Base-by-base conservation (phyloP, 2,329 filamentous ascomycete genomes). In the Penicillium sp. region DNA sequence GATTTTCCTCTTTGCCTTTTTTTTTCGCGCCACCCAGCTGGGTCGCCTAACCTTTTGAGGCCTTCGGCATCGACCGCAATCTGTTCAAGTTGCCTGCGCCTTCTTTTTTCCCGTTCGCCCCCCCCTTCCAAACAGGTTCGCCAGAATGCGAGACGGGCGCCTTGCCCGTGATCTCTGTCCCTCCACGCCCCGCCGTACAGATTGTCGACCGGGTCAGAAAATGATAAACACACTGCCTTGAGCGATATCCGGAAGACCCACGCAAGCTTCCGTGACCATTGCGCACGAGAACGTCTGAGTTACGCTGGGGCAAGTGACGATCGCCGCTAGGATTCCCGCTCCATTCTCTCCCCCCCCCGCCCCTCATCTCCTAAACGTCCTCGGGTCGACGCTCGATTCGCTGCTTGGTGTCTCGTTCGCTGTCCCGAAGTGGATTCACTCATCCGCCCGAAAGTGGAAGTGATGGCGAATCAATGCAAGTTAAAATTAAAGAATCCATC, bases 251-350 rank as follows among this genome's bases (percentile, higher is more conserved):
- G 11, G 11, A 25, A 33, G 36, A 31, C 48, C 54, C 54, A 59
- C 53, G 35, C 38, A 50, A 58, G 56, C 54, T 59, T 45, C 50
- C 19, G 26, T 4, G 23, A 33, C 28, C 29, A 9, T 36, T n/a
- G 30, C 40, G 28, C 23, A 30, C 31, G 36, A 36, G 43, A 26
- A 32, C 36, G 21, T 20, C 23, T 20, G 26, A 25, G 23, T 30
- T 25, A 51, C 33, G 41, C 25, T n/a, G 10, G 25, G 25, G 45
- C 38, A 29, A 47, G 49, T 36, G 39, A 39, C 48, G 59, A 62
- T 62, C 59, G 54, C 54, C 57, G 50, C 59, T 56, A 61, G 54
- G 57, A 57, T 61, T 54, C 54, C 50, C 49, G 38, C 50, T 46
- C 37, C 35, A 17, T 36, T 17, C 23, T n/a, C n/a, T 15, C 23